Conservation (phyloP, 768 basidiomycete species). For the Calocybe cyanea region DNA sequence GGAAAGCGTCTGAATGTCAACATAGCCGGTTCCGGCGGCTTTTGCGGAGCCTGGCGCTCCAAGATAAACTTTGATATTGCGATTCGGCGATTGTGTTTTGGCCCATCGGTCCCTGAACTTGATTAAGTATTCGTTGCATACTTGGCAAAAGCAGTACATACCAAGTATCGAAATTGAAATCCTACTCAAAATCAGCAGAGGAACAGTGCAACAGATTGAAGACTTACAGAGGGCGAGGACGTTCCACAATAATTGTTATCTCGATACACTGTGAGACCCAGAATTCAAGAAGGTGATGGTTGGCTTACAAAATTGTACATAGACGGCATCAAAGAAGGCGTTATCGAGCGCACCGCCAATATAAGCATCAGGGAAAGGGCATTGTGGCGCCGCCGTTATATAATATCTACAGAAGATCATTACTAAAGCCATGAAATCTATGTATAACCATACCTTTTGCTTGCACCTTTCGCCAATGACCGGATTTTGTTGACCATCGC, state of each 20-base stretch:
- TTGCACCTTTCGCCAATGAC: slow-evolving; percentile 40
- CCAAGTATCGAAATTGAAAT: slow-evolving; percentile 52
- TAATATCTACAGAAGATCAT: slow-evolving; percentile 44
- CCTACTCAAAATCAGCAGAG: slow-evolving; percentile 21
- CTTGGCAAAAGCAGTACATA: slow-evolving; percentile 13
- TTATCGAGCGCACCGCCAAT: slow-evolving; percentile 56
- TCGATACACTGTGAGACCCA: slow-evolving; percentile 13
- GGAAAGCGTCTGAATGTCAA: slow-evolving; percentile 39
- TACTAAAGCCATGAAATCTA: neutral
- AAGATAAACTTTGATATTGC: slow-evolving; percentile 55
- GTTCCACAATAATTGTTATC: slow-evolving; percentile 59
- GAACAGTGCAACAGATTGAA: neutral
- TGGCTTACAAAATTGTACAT: slow-evolving; percentile 63
- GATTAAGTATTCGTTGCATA: neutral
- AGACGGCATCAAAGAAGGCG: slow-evolving; percentile 65
- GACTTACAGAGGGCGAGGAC: slow-evolving; percentile 32
- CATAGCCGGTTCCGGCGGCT: slow-evolving; percentile 54
- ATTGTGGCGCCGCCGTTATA: slow-evolving; percentile 59
- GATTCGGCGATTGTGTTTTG: slow-evolving; percentile 51
- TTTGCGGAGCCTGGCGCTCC: slow-evolving; percentile 51
- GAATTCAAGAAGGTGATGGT: neutral
- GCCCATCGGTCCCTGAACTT: slow-evolving; percentile 55
- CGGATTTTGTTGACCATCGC: slow-evolving; percentile 52
- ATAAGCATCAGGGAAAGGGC: slow-evolving; percentile 66
- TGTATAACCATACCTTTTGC: slow-evolving; percentile 39